Evolutionary conservation across 139 green algal genomes (phyloP), one percentile per base, ranked within the genome.

Genomic region (Coelastrella sp.): DNA sequence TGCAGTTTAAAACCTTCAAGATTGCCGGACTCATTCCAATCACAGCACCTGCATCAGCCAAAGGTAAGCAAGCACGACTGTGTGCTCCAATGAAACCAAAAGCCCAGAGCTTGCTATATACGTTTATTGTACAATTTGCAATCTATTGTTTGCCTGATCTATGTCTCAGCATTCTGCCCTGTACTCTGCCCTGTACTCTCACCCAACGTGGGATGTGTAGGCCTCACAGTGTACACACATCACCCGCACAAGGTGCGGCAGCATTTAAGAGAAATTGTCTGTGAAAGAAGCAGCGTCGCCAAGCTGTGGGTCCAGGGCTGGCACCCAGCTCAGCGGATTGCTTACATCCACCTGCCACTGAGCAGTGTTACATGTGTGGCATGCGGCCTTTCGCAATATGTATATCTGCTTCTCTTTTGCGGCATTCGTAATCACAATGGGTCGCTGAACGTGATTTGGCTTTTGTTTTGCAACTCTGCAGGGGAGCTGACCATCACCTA

Each of bases 1-100:
- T 98, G 57, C 96, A 98, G 86, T 98, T 98, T 91, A 94, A 92
- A 14, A 85, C 90, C 10, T 98, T 98, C 91, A 95, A 95, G 71
- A 92, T 98, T 5, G 85, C 97, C 11, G 90, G 92, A 11, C 79
- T 98, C 0, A 93, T 98, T 54, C 91, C 93, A 23, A 91, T 98
- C 75, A 96, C 90, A 32, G 96, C 96, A 6, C 96, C 96, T 4
- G 16, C 83, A 0, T 92, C 80, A 6, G 96, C 96, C 0, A 88
- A 64, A 71, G 92, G 93, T 94, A 86, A 80, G 91, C 16, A 76
- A 8, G 57, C 59, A 60, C 80, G 57, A n/a, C 59, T 75, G 59
- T 20, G 5, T 5, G 10, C 32, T 59, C 5, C 76, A 82, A 64
- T n/a, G n/a, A n/a, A n/a, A n/a, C n/a, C n/a, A n/a, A n/a, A n/a